phyloP scores from a whole-genome alignment of 2,329 filamentous ascomycete species.

The Pseudocercospora ulei region DNA sequence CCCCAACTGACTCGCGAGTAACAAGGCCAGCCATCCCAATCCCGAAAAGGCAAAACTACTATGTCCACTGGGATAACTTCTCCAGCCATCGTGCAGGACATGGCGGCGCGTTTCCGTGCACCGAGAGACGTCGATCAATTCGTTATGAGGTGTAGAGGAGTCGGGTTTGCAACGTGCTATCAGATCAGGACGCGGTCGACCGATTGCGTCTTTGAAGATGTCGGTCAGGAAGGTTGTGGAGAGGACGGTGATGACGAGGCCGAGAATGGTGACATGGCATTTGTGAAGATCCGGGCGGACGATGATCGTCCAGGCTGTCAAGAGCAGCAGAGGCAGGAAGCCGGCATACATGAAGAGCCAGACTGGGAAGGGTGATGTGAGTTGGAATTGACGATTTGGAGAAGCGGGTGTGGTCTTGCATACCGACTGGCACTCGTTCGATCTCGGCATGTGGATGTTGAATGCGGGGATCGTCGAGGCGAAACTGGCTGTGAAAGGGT shows the following conservation, averaged over 20 bases:
- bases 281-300: conserved; percentile 61
- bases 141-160: conserved; percentile 47
- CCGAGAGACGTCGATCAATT: conserved; percentile 53
- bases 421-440: conserved; percentile 72
- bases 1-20: conserved; percentile 52
- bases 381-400: not conserved
- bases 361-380: conserved; percentile 34
- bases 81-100: conserved; percentile 69
- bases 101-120: conserved; percentile 64
- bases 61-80: conserved; percentile 73
- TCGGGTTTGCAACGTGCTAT: conserved; percentile 74
- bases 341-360: conserved; percentile 74
- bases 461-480: conserved; percentile 71
- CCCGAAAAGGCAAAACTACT: conserved; percentile 70
- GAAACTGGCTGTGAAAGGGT: conserved; percentile 93
- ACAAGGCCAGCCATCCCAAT: conserved; percentile 57
- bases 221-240: conserved; percentile 79
- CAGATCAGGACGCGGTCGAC: conserved; percentile 73
- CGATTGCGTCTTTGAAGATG: conserved; percentile 78
- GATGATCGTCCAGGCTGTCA: conserved; percentile 57
- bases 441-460: conserved; percentile 75
- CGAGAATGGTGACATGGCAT: conserved; percentile 73
- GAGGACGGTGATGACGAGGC: conserved; percentile 62
- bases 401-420: too few relatives aligned
- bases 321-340: conserved; percentile 56